Evolutionary conservation across 192 early-diverging fungal species (phyloP).

Genomic region (Umbelopsis sp.): DNA sequence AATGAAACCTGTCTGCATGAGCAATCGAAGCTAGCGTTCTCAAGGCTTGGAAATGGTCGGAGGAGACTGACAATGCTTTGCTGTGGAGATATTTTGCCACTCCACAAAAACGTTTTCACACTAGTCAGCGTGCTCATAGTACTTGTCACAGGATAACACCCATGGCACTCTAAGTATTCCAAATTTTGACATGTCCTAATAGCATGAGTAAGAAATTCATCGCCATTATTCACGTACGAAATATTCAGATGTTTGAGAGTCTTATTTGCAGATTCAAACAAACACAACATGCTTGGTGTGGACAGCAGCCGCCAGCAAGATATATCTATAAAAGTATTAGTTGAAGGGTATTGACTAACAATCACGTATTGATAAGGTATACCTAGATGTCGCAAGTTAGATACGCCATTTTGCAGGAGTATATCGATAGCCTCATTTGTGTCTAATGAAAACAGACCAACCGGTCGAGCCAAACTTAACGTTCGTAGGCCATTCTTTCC

Average conservation of each 20-base stretch:
- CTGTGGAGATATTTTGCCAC: too few relatives aligned
- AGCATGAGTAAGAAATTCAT: not conserved
- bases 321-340: not conserved
- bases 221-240: not conserved
- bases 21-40: too few relatives aligned
- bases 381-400: constrained; percentile 1
- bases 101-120: not conserved
- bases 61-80: too few relatives aligned
- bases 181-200: not conserved
- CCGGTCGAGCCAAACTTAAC: not conserved
- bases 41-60: too few relatives aligned
- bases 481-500: not conserved
- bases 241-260: not conserved
- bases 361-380: not conserved
- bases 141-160: not conserved
- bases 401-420: not conserved
- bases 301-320: not conserved
- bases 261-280: not conserved
- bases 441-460: too few relatives aligned
- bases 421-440: not conserved
- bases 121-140: not conserved
- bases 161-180: not conserved
- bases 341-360: not conserved
- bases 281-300: not conserved
- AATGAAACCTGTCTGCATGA: too few relatives aligned